Percentiles rank a stretch among this genome's conserved stretches.
Conservation (phyloP, 345 rosid species). For the Bruguiera gymnorhiza region DNA sequence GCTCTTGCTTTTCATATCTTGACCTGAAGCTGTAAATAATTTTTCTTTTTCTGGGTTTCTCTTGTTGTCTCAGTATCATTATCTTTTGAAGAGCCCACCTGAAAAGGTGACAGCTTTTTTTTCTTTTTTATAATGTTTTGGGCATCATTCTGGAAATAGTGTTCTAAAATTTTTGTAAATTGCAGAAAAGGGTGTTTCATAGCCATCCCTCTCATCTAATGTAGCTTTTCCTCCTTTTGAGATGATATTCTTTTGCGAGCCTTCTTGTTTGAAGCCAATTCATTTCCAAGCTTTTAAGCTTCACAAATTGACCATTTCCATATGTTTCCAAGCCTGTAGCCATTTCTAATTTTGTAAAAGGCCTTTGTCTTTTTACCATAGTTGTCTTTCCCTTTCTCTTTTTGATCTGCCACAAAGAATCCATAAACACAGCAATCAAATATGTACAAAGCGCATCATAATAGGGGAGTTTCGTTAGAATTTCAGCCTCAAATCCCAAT, state of each 20-base stretch:
- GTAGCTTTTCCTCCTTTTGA: neutral
- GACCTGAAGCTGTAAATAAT: neutral
- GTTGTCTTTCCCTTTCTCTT: neutral
- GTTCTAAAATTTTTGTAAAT: constrained; percentile 3
- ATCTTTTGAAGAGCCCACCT: neutral
- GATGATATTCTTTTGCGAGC: constrained; percentile 1
- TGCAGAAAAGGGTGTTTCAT: constrained; percentile 9
- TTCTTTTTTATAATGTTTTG: neutral
- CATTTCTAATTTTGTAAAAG: constrained; percentile 32
- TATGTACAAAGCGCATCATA: constrained; percentile 69
- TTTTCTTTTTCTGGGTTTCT: constrained; percentile 7
- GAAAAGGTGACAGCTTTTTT: constrained; percentile 4
- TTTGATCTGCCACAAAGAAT: constrained; percentile 23
- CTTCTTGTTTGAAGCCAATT: constrained; percentile 11
- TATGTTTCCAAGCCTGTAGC: constrained; percentile 30
- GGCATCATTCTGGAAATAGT: neutral
- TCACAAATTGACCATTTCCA: constrained; percentile 41
- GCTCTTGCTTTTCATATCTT: constrained; percentile 17
- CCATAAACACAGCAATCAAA: neutral
- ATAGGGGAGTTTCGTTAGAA: constrained; percentile 61
- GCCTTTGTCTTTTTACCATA: constrained; percentile 1
- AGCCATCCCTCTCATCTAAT: constrained; percentile 7
- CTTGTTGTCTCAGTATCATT: neutral
- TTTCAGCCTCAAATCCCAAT: constrained; percentile 70
- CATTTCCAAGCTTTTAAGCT: constrained; percentile 21